Base-by-base conservation (phyloP, 2,329 filamentous ascomycete genomes). In the Ceratocystis variospora region DNA sequence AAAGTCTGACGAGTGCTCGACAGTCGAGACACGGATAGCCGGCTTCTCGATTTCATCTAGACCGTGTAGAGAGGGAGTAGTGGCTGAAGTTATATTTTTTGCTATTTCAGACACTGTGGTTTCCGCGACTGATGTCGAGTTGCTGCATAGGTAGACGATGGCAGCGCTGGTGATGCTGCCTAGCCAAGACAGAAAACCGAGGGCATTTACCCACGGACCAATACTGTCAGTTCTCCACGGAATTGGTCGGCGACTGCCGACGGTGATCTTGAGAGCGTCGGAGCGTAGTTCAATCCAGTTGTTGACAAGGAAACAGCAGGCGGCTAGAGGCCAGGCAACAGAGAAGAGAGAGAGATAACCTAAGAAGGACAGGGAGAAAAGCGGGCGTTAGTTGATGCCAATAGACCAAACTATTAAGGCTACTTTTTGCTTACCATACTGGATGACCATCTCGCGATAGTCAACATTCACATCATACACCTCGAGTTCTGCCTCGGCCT, bases 281-380 rank as follows among this genome's bases (percentile, higher is more conserved):
- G 90, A 90, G 53, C 94, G 88, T 48, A 97, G 83, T 74, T 97
- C 94, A 67, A 99, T 79, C 91, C 93, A 97, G 77, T 97, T 95
- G 77, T 97, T 97, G 75, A 94, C 79, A 12, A 97, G 78, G 78
- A 97, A 97, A 1, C 88, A 93, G 66, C 90, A 81, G 1, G 88
- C 87, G 0, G 93, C 92, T n/a, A 97, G 79, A 0, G 94, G 94
- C 94, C 94, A 99, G 65, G 96, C 86, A 1, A 94, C 89, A 0
- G 90, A 94, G 75, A 97, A 97, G 8, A 97, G 81, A 0, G 89
- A 87, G 0, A 99, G 81, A 74, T 96, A 97, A 37, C 92, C 90
- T 79, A 5, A 25, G 15, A 2, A 63, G n/a, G n/a, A 7, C 5
- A 50, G 8, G 19, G n/a, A 61, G 37, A 19, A 28, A n/a, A 25